Conservation (phyloP, 441 rosid genomes). For the Melastoma candidum region DNA sequence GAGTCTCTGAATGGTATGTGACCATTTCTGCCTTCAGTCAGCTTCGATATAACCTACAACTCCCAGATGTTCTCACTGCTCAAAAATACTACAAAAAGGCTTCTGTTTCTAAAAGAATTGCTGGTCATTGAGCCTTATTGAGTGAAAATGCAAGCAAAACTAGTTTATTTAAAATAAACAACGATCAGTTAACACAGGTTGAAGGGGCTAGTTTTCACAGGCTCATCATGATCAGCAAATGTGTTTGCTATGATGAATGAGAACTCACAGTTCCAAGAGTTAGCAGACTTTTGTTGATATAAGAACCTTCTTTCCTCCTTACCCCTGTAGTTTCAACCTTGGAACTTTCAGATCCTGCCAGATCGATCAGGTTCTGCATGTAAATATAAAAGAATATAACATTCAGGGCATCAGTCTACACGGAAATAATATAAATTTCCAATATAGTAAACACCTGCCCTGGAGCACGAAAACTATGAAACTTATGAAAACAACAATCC, state of each 20-base stretch:
- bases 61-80: neutral
- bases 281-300: slow-evolving; percentile 94
- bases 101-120: neutral
- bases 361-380: slow-evolving; percentile 99
- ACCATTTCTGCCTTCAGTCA: slow-evolving; percentile 51
- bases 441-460: neutral
- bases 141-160: no score
- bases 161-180: no score
- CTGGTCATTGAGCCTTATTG: neutral
- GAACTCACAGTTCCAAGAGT: slow-evolving; percentile 96
- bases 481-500: slow-evolving; percentile 6
- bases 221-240: neutral
- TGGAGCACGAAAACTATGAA: slow-evolving; percentile 3
- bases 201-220: no score
- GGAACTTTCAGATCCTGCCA: slow-evolving; percentile 99
- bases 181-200: no score
- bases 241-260: neutral
- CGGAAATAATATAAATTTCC: neutral
- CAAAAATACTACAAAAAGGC: neutral
- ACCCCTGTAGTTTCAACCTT: slow-evolving; percentile 92
- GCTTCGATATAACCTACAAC: slow-evolving; percentile 77
- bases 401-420: slow-evolving; percentile 21
- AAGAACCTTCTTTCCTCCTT: slow-evolving; percentile 96
- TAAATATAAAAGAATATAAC: slow-evolving; percentile 30
- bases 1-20: slow-evolving; percentile 82